Percentiles rank a stretch among this genome's conserved stretches.
Evolutionary conservation across 2,329 filamentous ascomycete genomes (phyloP).

Genomic region (Fusarium miscanthi): DNA sequence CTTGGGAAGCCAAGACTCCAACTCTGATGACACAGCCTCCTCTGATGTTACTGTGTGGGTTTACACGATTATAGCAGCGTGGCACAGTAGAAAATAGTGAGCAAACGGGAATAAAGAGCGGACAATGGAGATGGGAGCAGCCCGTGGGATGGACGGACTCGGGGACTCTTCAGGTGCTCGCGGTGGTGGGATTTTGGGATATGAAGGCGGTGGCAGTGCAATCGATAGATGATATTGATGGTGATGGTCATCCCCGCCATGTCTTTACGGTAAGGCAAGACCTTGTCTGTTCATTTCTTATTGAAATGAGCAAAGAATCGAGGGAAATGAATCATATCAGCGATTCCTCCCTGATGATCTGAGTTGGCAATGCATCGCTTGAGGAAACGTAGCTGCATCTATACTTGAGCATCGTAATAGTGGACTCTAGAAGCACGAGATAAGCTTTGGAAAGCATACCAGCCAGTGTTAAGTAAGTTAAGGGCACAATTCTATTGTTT

Average conservation of each 20-base stretch:
- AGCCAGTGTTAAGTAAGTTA: background rate
- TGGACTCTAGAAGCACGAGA: background rate
- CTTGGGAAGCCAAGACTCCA: constrained; percentile 32
- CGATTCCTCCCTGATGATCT: background rate
- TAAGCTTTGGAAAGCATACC: constrained; percentile 8
- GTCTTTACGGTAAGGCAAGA: constrained; percentile 2
- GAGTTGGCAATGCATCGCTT: constrained; percentile 3
- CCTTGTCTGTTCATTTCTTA: constrained; percentile 30
- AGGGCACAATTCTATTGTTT: constrained; percentile 20
- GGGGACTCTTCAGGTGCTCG: constrained; percentile 2
- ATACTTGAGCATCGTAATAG: constrained; percentile 2
- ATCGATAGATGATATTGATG: constrained; percentile 19
- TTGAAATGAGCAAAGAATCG: constrained; percentile 19
- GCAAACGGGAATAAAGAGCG: background rate
- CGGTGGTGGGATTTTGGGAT: constrained; percentile 15
- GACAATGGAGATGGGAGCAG: background rate
- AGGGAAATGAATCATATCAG: constrained; percentile 23
- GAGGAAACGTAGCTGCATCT: background rate
- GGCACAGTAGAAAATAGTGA: constrained; percentile 22
- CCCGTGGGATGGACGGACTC: background rate
- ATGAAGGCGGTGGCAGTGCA: constrained; percentile 40
- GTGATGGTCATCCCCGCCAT: constrained; percentile 23
- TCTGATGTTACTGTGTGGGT: constrained; percentile 23
- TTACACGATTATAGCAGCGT: constrained; percentile 9
- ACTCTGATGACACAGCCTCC: constrained; percentile 33